Conservation (phyloP, 805 yeast species). For the Kluyveromyces lactis region DNA sequence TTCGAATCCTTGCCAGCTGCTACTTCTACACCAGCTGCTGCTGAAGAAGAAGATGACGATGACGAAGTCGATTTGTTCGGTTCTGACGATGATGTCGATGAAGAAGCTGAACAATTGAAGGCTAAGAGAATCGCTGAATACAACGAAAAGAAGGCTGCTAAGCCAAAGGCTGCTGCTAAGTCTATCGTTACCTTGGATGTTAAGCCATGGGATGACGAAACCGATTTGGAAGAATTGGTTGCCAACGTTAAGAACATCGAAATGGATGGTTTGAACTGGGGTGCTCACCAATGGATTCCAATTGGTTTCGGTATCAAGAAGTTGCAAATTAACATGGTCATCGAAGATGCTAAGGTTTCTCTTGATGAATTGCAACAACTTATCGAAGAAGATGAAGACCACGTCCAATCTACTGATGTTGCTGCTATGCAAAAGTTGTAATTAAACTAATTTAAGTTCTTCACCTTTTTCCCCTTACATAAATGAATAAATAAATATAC, state of each 20-base stretch:
- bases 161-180: conserved; percentile 98
- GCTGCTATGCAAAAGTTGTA: conserved; percentile 98
- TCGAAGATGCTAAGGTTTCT: conserved; percentile 95
- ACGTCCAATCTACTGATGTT: conserved; percentile 97
- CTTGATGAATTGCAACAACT: conserved; percentile 75
- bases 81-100: conserved; percentile 90
- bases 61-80: conserved; percentile 95
- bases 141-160: conserved; percentile 94
- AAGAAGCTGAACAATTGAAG: conserved; percentile 94
- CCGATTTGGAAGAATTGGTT: conserved; percentile 82
- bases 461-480: too few relatives aligned
- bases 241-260: conserved; percentile 79
- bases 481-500: too few relatives aligned
- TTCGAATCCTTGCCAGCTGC: conserved; percentile 78
- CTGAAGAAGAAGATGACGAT: conserved; percentile 56
- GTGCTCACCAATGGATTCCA: conserved; percentile 93
- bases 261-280: conserved; percentile 95
- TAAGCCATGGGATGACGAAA: conserved; percentile 99
- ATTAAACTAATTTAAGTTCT: conserved; percentile 30
- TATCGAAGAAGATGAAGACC: conserved; percentile 91
- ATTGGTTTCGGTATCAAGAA: conserved; percentile 99
- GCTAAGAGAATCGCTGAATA: conserved; percentile 97
- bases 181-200: conserved; percentile 94
- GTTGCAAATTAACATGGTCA: conserved; percentile 96
- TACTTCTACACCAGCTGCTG: conserved; percentile 43